These are phyloP conservation scores for Pelargonium citronellum DNA, from an alignment of 441 rosid species.

Conservation along the genomic window DNA sequence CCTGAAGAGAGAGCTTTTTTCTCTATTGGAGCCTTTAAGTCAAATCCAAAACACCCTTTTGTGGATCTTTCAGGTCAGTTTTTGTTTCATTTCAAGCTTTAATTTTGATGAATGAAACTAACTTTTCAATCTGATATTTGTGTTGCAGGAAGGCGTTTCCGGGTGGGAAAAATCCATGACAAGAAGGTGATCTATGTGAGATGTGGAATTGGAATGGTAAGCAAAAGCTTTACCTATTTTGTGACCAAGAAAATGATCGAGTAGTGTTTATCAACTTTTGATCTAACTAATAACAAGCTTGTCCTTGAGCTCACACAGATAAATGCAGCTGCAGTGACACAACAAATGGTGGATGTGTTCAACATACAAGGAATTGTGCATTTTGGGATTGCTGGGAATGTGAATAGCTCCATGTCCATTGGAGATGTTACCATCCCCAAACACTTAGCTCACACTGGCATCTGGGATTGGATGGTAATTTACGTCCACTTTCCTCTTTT, in stretches of 20 bases:
- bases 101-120: background rate
- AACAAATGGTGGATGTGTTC: slow-evolving; percentile 47
- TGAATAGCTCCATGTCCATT: slow-evolving; percentile 42
- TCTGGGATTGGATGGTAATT: slow-evolving; percentile 52
- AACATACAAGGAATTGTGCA: slow-evolving; percentile 37
- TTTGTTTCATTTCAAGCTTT: background rate
- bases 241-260: background rate
- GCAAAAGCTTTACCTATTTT: background rate
- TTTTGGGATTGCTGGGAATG: slow-evolving; percentile 51
- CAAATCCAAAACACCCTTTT: slow-evolving; percentile 26
- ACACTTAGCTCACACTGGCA: slow-evolving; percentile 39
- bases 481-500: background rate
- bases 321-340: slow-evolving; percentile 17
- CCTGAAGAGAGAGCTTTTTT: slow-evolving; percentile 39
- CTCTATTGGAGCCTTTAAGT: slow-evolving; percentile 28
- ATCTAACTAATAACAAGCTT: too few species aligned
- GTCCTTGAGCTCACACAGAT: background rate
- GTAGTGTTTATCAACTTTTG: too few species aligned
- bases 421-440: slow-evolving; percentile 56
- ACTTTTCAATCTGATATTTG: background rate
- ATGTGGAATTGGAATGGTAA: slow-evolving; percentile 45
- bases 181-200: slow-evolving; percentile 38
- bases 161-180: slow-evolving; percentile 29
- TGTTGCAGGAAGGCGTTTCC: slow-evolving; percentile 35
- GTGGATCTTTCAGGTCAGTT: slow-evolving; percentile 37